Evolutionary conservation across 495 filamentous ascomycete species (phyloP), one percentile per base, ranked within the genome.

Genomic region (Podospora conica): DNA sequence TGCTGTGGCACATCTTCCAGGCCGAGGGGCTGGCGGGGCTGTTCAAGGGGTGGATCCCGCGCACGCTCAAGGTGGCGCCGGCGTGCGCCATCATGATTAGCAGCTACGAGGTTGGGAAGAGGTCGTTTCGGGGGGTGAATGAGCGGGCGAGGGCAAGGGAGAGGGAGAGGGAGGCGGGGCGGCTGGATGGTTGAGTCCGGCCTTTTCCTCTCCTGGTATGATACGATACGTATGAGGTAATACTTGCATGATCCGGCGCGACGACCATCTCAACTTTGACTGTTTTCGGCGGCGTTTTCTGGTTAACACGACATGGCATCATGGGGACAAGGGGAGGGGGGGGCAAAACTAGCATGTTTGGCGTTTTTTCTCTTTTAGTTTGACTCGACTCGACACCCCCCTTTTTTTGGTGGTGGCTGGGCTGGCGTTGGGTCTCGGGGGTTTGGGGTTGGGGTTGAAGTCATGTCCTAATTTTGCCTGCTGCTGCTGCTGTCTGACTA

Each of bases 51-150:
- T 96, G 92, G 90, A 88, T 89, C 20, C 92, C 95, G 0, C 82
- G 95, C 40, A 96, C 92, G 68, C 78, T 98, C 56, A 98, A 98
- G 71, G 93, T 98, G 7, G 93, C 95, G 11, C 95, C 95, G 1
- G 92, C 93, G 15, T 98, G 95, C 77, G 95, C 96, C n/a, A 97
- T 98, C 71, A 98, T 98, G 95, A 98, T 98, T 68, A 96, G 91
- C 64, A 96, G 87, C 64, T 98, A 98, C 71, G 95, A 98, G 77
- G 83, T 98, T 23, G 93, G 96, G 11, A 98, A 98, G 84, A 89
- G 88, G 74, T 89, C 89, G 76, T 94, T 95, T 8, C 79, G 85
- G 64, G 84, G 85, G 22, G 87, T 91, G 63, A 97, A 98, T 70
- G 89, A 94, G 72, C 81, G 85, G 56, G 75, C 79, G 21, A 59